Evolutionary conservation across 2,329 filamentous ascomycete species (phyloP).

Genomic region (Rutstroemia sp.): DNA sequence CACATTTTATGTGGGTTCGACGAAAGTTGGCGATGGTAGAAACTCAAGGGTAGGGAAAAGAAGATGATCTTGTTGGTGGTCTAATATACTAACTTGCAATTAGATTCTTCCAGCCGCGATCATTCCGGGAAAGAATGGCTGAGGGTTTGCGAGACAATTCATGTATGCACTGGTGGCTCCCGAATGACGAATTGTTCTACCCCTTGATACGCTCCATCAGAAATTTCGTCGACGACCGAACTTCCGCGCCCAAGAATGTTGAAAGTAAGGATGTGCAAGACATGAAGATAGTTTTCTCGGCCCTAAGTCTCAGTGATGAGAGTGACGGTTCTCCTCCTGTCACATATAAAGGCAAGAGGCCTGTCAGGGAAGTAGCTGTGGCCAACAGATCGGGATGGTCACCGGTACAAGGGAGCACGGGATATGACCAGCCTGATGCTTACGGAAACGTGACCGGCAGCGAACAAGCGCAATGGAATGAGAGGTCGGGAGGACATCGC

Average conservation of each 20-base stretch:
- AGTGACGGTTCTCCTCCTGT: constrained; percentile 10
- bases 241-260: constrained; percentile 48
- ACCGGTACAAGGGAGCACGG: neutral
- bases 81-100: neutral
- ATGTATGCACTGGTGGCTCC: constrained; percentile 82
- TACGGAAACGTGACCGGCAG: constrained; percentile 2
- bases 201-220: constrained; percentile 70
- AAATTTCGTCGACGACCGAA: constrained; percentile 73
- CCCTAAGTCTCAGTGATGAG: constrained; percentile 45
- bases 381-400: constrained; percentile 10
- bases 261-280: constrained; percentile 63
- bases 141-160: constrained; percentile 65
- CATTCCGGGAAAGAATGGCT: constrained; percentile 68
- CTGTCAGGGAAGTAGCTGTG: constrained; percentile 7
- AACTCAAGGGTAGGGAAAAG: constrained; percentile 56
- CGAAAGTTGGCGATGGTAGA: constrained; percentile 74
- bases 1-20: constrained; percentile 71
- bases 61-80: neutral
- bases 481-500: neutral
- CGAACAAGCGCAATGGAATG: neutral
- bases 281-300: constrained; percentile 66
- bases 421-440: constrained; percentile 3
- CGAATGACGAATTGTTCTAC: constrained; percentile 69
- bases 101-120: constrained; percentile 77
- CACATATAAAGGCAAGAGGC: constrained; percentile 7